These are phyloP conservation scores for Amphibolis antarctica DNA, from an alignment of 106 monocot species.

Conservation along the genomic window DNA sequence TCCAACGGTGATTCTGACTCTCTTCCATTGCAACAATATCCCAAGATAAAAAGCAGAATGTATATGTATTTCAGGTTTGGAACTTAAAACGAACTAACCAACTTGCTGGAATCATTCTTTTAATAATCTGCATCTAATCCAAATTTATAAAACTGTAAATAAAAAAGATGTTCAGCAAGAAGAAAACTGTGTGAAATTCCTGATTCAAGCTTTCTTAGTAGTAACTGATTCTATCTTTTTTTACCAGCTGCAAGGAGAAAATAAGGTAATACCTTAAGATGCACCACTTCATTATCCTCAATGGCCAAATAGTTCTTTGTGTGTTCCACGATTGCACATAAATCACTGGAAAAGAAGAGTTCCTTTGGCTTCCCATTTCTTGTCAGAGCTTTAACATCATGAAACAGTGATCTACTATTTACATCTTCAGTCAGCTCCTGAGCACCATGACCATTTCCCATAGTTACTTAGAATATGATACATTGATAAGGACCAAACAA, in stretches of 20 bases:
- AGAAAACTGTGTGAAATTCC: too few relatives aligned
- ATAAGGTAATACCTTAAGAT: slow-evolving; percentile 57
- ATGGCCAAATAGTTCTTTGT: slow-evolving; percentile 83
- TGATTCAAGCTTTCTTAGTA: too few relatives aligned
- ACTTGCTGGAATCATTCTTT: too few relatives aligned
- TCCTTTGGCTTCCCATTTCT: slow-evolving; percentile 81
- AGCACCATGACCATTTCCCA: slow-evolving; percentile 4
- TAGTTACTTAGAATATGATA: not conserved
- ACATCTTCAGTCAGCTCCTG: slow-evolving; percentile 59
- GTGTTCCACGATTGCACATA: slow-evolving; percentile 95
- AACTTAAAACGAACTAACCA: too few relatives aligned
- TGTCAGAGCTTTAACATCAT: slow-evolving; percentile 74
- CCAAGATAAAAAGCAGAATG: too few relatives aligned
- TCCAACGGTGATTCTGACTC: too few relatives aligned
- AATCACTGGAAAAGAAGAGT: slow-evolving; percentile 92
- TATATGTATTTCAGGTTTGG: too few relatives aligned
- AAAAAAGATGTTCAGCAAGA: not conserved
- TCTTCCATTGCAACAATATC: too few relatives aligned
- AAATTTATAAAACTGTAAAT: not conserved
- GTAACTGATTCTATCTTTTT: too few relatives aligned
- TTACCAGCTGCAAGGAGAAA: too few relatives aligned
- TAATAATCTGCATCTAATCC: too few relatives aligned
- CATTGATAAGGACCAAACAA: not conserved
- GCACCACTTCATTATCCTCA: slow-evolving; percentile 94
- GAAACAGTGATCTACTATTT: slow-evolving; percentile 36